A percentile compares a stretch with the other conserved stretches of the same genome.
Evolutionary conservation across 1,139 yeast genomes (phyloP).

Genomic region (Meyerozyma guilliermondii): DNA sequence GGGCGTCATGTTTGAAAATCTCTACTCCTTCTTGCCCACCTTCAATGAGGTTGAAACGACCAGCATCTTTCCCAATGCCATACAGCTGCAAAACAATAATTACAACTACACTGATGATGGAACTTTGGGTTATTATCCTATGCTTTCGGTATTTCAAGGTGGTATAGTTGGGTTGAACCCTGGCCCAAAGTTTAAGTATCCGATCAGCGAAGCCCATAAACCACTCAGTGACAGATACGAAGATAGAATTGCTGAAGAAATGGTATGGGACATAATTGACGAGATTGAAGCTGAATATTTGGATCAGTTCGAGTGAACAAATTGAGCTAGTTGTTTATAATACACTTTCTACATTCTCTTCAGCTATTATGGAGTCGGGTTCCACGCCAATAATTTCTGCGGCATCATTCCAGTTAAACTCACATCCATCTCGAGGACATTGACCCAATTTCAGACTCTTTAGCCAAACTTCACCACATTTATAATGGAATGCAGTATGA

Average conservation of each 20-base stretch:
- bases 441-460: slow-evolving; percentile 19
- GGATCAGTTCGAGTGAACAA: slow-evolving; percentile 36
- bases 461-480: slow-evolving; percentile 40
- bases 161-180: slow-evolving; percentile 71
- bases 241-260: slow-evolving; percentile 74
- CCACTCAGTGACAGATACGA: slow-evolving; percentile 60
- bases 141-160: slow-evolving; percentile 74
- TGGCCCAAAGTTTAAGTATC: slow-evolving; percentile 59
- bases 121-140: slow-evolving; percentile 84
- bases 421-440: slow-evolving; percentile 6
- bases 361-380: slow-evolving; percentile 5
- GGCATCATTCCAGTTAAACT: slow-evolving; percentile 6
- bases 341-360: not conserved
- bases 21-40: slow-evolving; percentile 72
- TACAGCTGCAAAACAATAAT: slow-evolving; percentile 44
- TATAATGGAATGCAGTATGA: slow-evolving; percentile 40
- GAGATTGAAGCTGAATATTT: slow-evolving; percentile 70
- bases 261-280: slow-evolving; percentile 78
- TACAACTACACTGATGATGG: slow-evolving; percentile 70
- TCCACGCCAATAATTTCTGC: slow-evolving; percentile 18
- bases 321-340: not conserved
- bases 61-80: slow-evolving; percentile 26
- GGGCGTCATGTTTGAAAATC: slow-evolving; percentile 62
- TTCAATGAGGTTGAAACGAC: slow-evolving; percentile 24
- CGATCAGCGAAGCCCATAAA: slow-evolving; percentile 29